Base-by-base conservation (phyloP, 2,329 filamentous ascomycete genomes). In the Phialophora tarda region DNA sequence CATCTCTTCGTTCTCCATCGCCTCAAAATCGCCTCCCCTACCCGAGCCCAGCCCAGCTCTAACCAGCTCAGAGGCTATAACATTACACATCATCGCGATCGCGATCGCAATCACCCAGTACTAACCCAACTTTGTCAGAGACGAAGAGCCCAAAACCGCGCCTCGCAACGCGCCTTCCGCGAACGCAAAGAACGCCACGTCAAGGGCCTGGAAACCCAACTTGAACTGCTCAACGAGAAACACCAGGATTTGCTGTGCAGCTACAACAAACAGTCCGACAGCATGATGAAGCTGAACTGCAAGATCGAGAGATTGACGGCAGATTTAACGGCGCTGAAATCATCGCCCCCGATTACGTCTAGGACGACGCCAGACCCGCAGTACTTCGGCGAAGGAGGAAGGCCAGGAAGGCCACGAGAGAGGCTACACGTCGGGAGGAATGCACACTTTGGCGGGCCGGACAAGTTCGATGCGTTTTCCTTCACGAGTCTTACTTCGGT, bases 141-240 rank as follows among this genome's bases (percentile, higher is more conserved):
- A 81, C 90, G 93, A 41, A 97, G 98, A 82, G 94, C 94, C 10
- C 93, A 97, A 76, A 97, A 97, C 73, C 87, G 93, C 71, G 93
- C 93, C 8, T 93, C 93, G 5, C 93, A 97, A 79, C 88, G 93
- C 63, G 93, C 93, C 5, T 97, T 97, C 84, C 88, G 93, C 62
- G 93, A 97, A 78, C 90, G 93, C 69, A 97, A 97, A 80, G 93
- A 97, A 78, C 93, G 90, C 80, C 93, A 96, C 74, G 78, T 95
- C 51, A 92, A 92, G 76, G 90, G 93, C 71, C 84, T 95, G 1
- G 92, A 96, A 79, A 89, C 83, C 65, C 91, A 91, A 78, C 88
- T 92, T 2, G 83, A 88, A 50, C 87, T 90, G 74, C 78, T 92
- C 14, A 70, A 74, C 38, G 68, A 72, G 55, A 70, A 73, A 47